Base-by-base conservation (phyloP, 495 filamentous ascomycete genomes). In the Penicillium alfredii region DNA sequence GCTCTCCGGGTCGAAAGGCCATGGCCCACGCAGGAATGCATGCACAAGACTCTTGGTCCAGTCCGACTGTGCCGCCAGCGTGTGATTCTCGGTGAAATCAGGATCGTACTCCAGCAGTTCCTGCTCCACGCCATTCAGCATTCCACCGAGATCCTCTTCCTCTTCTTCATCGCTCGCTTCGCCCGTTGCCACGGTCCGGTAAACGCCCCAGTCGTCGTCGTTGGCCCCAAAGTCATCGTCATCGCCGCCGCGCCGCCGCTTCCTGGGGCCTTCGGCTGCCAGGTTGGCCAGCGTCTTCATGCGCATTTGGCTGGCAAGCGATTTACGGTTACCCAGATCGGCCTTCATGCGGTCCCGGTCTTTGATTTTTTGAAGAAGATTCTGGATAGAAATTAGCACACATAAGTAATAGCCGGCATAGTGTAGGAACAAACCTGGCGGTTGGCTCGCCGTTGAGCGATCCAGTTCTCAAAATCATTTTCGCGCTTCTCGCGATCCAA, bases 201-300 rank as follows among this genome's bases (percentile, higher is more conserved):
- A 98, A 9, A 98, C 86, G 34, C 84, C 83, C 92, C 92, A 98
- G 59, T 98, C 92, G 38, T 90, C 87, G 47, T 98, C 92, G 54
- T 98, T 92, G 21, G 90, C 89, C 38, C 92, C 92, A 55, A 98
- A 98, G 40, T 84, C 85, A 53, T 98, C 92, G 49, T 98, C 92
- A 37, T 78, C 76, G 11, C 69, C 71, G 11, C 82, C 82, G 15
- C 92, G 75, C 23, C 89, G 76, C 53, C 90, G 90, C 58, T 87
- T 87, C 38, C 77, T 78, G 0, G 90, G 89, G 12, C 79, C 80
- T 60, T 98, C 92, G 0, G 89, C 88, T 10, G 92, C 92, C 2
- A 98, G 81, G 47, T 94, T 95, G 25, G 92, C 93, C n/a, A 98
- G 82, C 10, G 78, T 87, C 64, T 97, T 96, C 92, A 98, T 98